These are phyloP conservation scores for Nicotiana noctiflora DNA, from an alignment of 257 asterid genomes.

Conservation along the genomic window DNA sequence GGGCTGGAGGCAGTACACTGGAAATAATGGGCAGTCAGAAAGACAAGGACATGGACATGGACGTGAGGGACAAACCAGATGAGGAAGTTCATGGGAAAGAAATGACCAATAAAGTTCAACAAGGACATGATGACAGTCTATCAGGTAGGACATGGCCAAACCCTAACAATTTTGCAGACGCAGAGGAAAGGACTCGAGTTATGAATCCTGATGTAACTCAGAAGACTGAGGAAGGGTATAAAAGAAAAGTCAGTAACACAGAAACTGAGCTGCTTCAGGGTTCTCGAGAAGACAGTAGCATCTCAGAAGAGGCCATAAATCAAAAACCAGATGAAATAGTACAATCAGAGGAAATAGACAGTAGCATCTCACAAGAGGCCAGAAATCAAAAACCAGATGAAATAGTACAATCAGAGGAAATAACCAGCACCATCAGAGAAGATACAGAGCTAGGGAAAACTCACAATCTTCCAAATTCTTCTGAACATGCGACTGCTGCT, in stretches of 20 bases:
- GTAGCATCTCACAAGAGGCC: not conserved
- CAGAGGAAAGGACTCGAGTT: constrained; percentile 8
- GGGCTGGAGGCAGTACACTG: not conserved
- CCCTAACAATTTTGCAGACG: not conserved
- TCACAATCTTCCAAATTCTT: constrained; percentile 3
- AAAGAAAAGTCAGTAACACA: not conserved
- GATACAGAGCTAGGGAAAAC: not conserved
- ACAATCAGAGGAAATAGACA: constrained; percentile 1
- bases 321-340: constrained; percentile 9
- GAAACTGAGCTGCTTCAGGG: not conserved
- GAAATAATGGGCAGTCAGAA: not conserved
- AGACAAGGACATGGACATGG: not conserved
- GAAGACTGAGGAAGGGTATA: not conserved
- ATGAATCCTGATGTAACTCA: constrained; percentile 1
- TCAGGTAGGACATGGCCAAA: constrained; percentile 2
- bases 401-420: not conserved
- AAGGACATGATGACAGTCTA: constrained; percentile 6
- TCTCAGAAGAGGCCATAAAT: not conserved
- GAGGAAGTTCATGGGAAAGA: not conserved
- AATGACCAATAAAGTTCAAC: constrained; percentile 1
- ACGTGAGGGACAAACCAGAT: constrained; percentile 5
- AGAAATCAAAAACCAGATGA: constrained; percentile 9
- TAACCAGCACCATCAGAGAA: constrained; percentile 6
- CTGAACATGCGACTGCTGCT: constrained; percentile 8
- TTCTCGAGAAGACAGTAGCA: constrained; percentile 7